Base-by-base conservation (phyloP, 179 eudicot genomes). In the Drosera spatulata region DNA sequence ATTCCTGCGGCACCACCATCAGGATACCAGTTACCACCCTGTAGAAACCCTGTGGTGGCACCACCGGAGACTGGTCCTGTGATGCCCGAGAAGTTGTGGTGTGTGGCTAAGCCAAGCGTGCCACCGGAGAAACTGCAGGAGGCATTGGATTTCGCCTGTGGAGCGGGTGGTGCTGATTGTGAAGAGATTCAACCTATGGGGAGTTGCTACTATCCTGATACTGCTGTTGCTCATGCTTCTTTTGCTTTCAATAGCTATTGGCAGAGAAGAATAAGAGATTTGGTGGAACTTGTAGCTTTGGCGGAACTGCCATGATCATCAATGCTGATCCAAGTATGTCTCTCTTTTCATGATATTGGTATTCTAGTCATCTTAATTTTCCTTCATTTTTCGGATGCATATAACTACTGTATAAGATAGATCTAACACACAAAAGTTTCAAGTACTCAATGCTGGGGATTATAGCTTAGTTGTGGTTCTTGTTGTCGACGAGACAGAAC, bases 61-160 rank as follows among this genome's bases (percentile, higher is more conserved):
- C 50, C 77, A 2, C 65, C 76, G 8, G 65, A 8, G 37, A 50
- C 37, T 37, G 55, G 67, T 54, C 53, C 0, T 14, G 61, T n/a
- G 41, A 14, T 9, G 53, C 58, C 50, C 33, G 74, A 74, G 71
- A 74, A 68, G 71, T 41, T 77, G 55, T 93, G 99, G 99, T 93
- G 99, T 41, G 99, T 93, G 74, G 99, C 96, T 0, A 93, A 88
- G 78, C 96, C 99, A 8, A 88, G 83, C 61, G 99, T 93, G 59
- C 98, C 98, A 2, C 71, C 83, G 0, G 93, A 82, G 66, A 86
- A 88, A n/a, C 53, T 91, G 68, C 95, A 88, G 64, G 85, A 66
- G 61, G 96, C 95, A 7, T 60, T 91, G 75, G 93, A 91, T 48
- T 91, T 77, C 60, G 98, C 98, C 0, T 91, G 98, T 65, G 95